A percentile compares a stretch with the other conserved stretches of the same genome.
Conservation (phyloP, 371 early-diverging fungal species). For the Mucor velutinosus region DNA sequence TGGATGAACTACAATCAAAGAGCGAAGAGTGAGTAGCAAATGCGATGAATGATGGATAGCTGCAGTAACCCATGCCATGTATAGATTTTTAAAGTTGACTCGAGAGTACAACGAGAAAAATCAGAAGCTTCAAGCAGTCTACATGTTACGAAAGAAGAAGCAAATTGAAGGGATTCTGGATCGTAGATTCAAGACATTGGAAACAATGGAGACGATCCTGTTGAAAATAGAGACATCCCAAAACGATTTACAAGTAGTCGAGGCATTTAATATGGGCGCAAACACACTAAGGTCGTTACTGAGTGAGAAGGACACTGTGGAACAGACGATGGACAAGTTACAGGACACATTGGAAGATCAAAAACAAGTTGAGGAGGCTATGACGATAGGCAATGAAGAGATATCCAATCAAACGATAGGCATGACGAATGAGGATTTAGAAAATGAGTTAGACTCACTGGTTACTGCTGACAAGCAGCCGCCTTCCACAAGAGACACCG, state of each 20-base stretch:
- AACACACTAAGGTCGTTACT: constrained; percentile 43
- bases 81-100: constrained; percentile 20
- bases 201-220: constrained; percentile 57
- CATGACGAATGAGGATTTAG: constrained; percentile 3
- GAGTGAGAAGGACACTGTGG: constrained; percentile 29
- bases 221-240: constrained; percentile 56
- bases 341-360: constrained; percentile 56
- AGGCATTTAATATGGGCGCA: constrained; percentile 58
- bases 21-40: constrained; percentile 19
- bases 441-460: constrained; percentile 7
- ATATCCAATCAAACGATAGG: not conserved
- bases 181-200: constrained; percentile 47
- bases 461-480: not conserved
- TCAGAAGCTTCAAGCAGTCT: constrained; percentile 44
- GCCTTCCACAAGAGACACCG: not conserved
- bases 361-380: constrained; percentile 52
- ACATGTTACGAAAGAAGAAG: constrained; percentile 47
- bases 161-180: constrained; percentile 38
- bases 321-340: constrained; percentile 52
- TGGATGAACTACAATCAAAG: constrained; percentile 46
- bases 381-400: constrained; percentile 10
- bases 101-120: constrained; percentile 25
- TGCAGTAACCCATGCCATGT: not conserved
- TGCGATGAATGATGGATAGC: not conserved
- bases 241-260: constrained; percentile 52